Conservation (phyloP, 306 rosid species). For the Chamaecrista fasciculata region DNA sequence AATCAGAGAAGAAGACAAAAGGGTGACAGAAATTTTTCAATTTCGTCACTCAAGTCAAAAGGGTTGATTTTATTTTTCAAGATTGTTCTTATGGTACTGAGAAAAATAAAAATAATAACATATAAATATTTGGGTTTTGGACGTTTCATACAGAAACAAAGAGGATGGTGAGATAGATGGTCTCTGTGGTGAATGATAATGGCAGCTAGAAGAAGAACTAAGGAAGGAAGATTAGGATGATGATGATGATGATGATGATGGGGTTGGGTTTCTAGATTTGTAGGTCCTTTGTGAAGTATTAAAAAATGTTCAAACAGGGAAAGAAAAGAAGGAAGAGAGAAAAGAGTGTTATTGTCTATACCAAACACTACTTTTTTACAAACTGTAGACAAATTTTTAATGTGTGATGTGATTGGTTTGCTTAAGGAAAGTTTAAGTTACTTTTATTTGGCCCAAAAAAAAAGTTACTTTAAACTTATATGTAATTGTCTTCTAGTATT, state of each 20-base stretch:
- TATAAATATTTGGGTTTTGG: no score
- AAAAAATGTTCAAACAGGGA: background rate
- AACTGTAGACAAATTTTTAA: background rate
- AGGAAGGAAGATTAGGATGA: background rate
- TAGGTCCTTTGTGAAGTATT: constrained; percentile 10
- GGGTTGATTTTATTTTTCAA: background rate
- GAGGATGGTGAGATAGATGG: no score
- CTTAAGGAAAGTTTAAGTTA: background rate
- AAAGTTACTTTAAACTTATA: background rate
- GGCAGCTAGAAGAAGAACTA: background rate
- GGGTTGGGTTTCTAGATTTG: constrained; percentile 16
- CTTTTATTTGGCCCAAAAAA: no score
- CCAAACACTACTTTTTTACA: background rate
- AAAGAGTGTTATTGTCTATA: background rate
- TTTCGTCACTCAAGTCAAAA: constrained; percentile 34
- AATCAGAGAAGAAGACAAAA: constrained; percentile 26
- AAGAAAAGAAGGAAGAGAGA: background rate
- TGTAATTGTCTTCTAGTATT: no score
- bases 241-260: no score
- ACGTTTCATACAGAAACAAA: constrained; percentile 27
- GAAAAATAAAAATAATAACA: background rate
- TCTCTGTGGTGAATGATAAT: no score
- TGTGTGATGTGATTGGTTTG: background rate
- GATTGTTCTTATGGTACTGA: constrained; percentile 6
- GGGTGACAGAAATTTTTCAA: constrained; percentile 25